A percentile compares a stretch with the other conserved stretches of the same genome.
phyloP scores from a whole-genome alignment of 2,329 filamentous ascomycete genomes.

The Lecanicillium sp. region DNA sequence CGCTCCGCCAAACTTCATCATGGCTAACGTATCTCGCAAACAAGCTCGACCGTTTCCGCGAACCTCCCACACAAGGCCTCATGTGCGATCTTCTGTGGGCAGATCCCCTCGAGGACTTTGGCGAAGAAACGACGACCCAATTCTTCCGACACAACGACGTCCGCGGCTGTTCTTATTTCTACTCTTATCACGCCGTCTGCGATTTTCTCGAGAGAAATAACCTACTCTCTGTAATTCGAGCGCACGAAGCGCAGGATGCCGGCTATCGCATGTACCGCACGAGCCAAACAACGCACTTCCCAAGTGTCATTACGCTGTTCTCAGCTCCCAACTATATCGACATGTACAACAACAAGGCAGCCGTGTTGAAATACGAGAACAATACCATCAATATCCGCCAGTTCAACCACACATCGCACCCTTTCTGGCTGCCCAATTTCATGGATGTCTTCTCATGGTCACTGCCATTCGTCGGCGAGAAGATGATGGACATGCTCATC shows the following conservation, averaged over 20 bases:
- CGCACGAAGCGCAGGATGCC: conserved; percentile 96
- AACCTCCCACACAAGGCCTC: conserved; percentile 91
- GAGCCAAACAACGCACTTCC: conserved; percentile 95
- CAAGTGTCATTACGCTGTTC: conserved; percentile 99
- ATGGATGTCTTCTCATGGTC: conserved; percentile 99
- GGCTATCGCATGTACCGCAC: conserved; percentile 99
- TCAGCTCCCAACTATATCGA: conserved; percentile 98
- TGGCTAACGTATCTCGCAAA: conserved; percentile 16
- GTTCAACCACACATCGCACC: conserved; percentile 98
- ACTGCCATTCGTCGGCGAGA: conserved; percentile 94
- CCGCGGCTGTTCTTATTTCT: conserved; percentile 97
- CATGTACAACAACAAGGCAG: conserved; percentile 99
- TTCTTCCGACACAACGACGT: conserved; percentile 98
- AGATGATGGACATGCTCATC: conserved; percentile 99
- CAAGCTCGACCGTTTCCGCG: conserved; percentile 97
- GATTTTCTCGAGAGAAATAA: conserved; percentile 99
- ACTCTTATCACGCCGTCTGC: conserved; percentile 95
- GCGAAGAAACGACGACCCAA: conserved; percentile 95
- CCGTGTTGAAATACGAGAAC: conserved; percentile 98
- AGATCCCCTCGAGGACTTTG: conserved; percentile 95
- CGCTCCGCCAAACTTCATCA: no score
- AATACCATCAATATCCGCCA: conserved; percentile 99
- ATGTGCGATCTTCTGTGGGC: conserved; percentile 99
- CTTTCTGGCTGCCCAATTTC: conserved; percentile 99
- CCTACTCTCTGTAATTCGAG: conserved; percentile 89